Evolutionary conservation across 345 rosid species (phyloP), one percentile per base, ranked within the genome.

Genomic region (Pistacia integerrima): DNA sequence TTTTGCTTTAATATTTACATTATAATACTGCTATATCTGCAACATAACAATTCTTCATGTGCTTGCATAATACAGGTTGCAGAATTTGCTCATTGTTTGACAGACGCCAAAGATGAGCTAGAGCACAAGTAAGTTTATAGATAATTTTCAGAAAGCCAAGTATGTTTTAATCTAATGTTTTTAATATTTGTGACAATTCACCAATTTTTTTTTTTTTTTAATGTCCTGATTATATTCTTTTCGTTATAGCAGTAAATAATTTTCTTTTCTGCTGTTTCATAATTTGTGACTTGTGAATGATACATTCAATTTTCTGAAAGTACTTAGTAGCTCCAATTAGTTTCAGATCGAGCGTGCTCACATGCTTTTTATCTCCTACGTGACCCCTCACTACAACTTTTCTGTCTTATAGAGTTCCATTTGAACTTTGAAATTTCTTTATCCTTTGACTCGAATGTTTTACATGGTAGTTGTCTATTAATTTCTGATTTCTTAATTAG

Each of bases 41-140:
- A 49, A 62, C 22, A 56, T 52, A 48, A 60, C 55, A 59, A 35
- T 52, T 71, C n/a, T 33, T 58, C 48, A 35, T 52, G 22, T 33
- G 35, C 11, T 25, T 20, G 33, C 51, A 2, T 77, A n/a, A 68
- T 83, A 73, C 90, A 94, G 97, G 98, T 94, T 70, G 94, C 89
- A 46, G 92, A 87, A 55, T 94, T 94, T 83, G 89, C 94, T 70
- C 92, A 91, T 84, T 91, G 97, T 82, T 84, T 94, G 90, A 83
- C 89, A 72, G 90, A 90, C 74, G 93, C 94, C 60, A 87, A 89
- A 80, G 87, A 76, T 74, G 97, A 94, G 84, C 70, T 94, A 83
- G 92, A 91, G 65, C 90, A 90, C 81, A 94, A 94, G 98, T 92
- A 87, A 78, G 97, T 84, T 72, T 17, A 49, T 17, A 35, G 1